Evolutionary conservation across 306 rosid genomes (phyloP).

Genomic region (Amphicarpaea edgeworthii): DNA sequence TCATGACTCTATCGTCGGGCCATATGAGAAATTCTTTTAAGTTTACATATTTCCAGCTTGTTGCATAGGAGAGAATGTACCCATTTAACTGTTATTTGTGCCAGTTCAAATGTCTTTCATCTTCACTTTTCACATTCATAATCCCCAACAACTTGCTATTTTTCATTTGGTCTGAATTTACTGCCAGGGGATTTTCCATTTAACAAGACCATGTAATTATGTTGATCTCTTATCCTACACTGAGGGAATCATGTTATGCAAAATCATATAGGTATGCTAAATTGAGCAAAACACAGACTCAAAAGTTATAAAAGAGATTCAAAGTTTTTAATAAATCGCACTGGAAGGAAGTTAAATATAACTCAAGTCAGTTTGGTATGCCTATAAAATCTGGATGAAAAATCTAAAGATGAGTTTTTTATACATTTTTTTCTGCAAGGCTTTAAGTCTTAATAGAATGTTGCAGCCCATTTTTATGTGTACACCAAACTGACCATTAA

Average conservation of each 20-base stretch:
- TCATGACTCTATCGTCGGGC: slow-evolving; percentile 56
- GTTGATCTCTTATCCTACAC: slow-evolving; percentile 33
- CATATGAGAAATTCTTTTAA: slow-evolving; percentile 33
- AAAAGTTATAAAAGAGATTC: slow-evolving; percentile 18
- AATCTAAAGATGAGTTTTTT: slow-evolving; percentile 12
- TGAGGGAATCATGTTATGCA: slow-evolving; percentile 24
- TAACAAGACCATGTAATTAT: slow-evolving; percentile 1
- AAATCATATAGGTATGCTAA: background rate
- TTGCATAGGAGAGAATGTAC: slow-evolving; percentile 11
- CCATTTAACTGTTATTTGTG: background rate
- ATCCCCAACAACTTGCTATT: slow-evolving; percentile 7
- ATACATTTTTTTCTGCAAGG: slow-evolving; percentile 17
- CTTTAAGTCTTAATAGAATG: slow-evolving; percentile 3
- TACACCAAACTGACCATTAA: slow-evolving; percentile 8
- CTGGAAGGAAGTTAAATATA: background rate
- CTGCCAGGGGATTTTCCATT: slow-evolving; percentile 6
- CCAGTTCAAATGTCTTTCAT: background rate
- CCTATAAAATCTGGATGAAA: slow-evolving; percentile 29
- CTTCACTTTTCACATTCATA: slow-evolving; percentile 31
- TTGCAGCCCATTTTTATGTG: slow-evolving; percentile 14
- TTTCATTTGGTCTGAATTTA: slow-evolving; percentile 13
- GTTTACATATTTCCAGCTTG: background rate
- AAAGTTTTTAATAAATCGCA: slow-evolving; percentile 3
- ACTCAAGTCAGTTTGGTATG: slow-evolving; percentile 18
- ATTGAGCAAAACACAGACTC: background rate